Conservation (phyloP, 2,329 filamentous ascomycete species). For the Penicillium sp. region DNA sequence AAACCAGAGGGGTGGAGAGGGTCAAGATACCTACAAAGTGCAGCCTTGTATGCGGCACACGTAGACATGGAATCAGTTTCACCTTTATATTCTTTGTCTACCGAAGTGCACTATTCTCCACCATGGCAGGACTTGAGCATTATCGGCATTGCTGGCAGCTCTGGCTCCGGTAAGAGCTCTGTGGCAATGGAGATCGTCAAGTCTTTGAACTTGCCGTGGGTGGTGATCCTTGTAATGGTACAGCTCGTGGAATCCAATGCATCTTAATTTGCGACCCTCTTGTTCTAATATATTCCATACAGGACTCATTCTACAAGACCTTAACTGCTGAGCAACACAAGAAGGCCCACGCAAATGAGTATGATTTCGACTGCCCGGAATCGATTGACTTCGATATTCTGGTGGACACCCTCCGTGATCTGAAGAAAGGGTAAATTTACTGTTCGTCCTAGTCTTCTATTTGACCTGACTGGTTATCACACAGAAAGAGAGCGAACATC, state of each 20-base stretch:
- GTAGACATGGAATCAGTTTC: constrained; percentile 31
- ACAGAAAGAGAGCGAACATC: constrained; percentile 59
- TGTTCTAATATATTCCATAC: constrained; percentile 7
- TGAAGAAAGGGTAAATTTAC: constrained; percentile 77
- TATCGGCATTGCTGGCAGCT: constrained; percentile 90
- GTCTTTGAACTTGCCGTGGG: constrained; percentile 87
- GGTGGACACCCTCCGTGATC: constrained; percentile 66
- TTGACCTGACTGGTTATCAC: constrained; percentile 5
- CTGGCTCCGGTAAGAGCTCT: constrained; percentile 90
- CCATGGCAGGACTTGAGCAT: constrained; percentile 96
- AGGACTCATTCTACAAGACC: constrained; percentile 97
- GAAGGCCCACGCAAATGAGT: constrained; percentile 79
- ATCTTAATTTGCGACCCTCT: background rate
- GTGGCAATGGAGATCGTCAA: constrained; percentile 84
- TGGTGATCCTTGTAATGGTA: constrained; percentile 95
- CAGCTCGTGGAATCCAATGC: constrained; percentile 18
- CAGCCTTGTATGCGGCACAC: background rate
- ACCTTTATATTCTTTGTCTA: constrained; percentile 30
- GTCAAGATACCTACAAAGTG: background rate
- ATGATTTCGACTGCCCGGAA: constrained; percentile 89
- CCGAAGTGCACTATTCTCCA: constrained; percentile 67
- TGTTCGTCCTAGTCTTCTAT: background rate
- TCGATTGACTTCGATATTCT: constrained; percentile 91
- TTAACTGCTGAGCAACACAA: constrained; percentile 68
- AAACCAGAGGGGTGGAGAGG: constrained; percentile 3